A percentile compares a stretch with the other conserved stretches of the same genome.
These are phyloP conservation scores for Pleurotus citrinopileatus DNA, from an alignment of 768 basidiomycete species.

Conservation along the genomic window DNA sequence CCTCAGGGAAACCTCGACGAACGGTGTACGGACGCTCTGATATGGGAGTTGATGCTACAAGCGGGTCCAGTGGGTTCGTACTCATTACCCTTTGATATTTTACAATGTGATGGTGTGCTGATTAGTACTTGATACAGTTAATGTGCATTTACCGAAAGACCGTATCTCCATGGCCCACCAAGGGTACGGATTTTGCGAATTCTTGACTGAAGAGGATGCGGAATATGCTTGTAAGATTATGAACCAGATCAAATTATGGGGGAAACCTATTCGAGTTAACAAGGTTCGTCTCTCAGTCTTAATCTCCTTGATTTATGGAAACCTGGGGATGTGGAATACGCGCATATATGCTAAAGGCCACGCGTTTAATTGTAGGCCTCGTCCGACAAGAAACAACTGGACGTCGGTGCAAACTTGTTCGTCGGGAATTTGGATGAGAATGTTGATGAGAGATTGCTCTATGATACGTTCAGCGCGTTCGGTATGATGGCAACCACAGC, in stretches of 20 bases:
- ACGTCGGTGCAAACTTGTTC: constrained; percentile 97
- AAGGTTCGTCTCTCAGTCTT: constrained; percentile 60
- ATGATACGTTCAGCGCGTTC: constrained; percentile 95
- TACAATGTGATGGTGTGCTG: not conserved
- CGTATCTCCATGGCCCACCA: constrained; percentile 98
- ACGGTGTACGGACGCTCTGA: constrained; percentile 85
- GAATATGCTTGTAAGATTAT: constrained; percentile 99
- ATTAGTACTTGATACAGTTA: constrained; percentile 51
- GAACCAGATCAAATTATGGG: constrained; percentile 99
- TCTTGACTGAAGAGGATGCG: constrained; percentile 97
- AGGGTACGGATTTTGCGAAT: constrained; percentile 99
- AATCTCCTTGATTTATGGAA: not conserved
- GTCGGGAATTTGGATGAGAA: constrained; percentile 94
- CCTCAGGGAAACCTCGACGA: constrained; percentile 96
- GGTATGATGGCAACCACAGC: constrained; percentile 90
- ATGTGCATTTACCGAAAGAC: constrained; percentile 98
- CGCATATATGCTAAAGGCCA: constrained; percentile 7
- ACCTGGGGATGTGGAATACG: too few species aligned
- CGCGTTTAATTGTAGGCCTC: constrained; percentile 62
- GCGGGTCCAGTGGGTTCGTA: constrained; percentile 95
- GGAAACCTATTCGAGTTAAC: constrained; percentile 98
- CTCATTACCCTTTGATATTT: not conserved
- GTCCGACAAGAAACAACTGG: constrained; percentile 96
- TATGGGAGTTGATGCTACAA: constrained; percentile 99
- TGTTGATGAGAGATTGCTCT: constrained; percentile 89